Conservation (phyloP, 2,329 filamentous ascomycete genomes). For the Hymenoscyphus fructigenus region DNA sequence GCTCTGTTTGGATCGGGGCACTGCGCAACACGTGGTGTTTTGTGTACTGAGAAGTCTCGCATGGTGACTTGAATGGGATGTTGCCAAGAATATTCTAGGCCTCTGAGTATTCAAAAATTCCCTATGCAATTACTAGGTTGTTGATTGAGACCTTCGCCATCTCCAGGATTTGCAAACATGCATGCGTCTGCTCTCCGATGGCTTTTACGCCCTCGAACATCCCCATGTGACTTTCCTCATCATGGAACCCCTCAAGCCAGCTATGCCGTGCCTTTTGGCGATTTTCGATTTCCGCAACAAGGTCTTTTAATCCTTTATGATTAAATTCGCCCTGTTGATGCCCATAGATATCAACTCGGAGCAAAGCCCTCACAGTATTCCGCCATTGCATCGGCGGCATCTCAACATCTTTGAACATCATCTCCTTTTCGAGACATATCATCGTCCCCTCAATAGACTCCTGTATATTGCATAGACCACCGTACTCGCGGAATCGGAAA, state of each 20-base stretch:
- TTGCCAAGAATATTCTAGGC: not conserved
- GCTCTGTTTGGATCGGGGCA: too few species aligned
- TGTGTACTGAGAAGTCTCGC: not conserved
- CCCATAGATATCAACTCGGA: constrained; percentile 59
- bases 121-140: constrained; percentile 50
- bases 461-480: constrained; percentile 28
- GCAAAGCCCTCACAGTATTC: constrained; percentile 50
- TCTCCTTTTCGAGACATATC: constrained; percentile 23
- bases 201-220: constrained; percentile 38
- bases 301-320: constrained; percentile 54
- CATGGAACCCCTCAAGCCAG: constrained; percentile 45
- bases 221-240: constrained; percentile 31
- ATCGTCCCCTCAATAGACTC: constrained; percentile 15
- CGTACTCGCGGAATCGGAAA: constrained; percentile 33
- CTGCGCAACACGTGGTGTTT: too few species aligned
- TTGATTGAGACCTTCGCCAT: constrained; percentile 55
- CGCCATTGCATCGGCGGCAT: constrained; percentile 57
- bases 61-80: not conserved
- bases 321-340: constrained; percentile 34
- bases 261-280: constrained; percentile 50
- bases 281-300: constrained; percentile 53
- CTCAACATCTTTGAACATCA: constrained; percentile 42
- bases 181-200: constrained; percentile 40
- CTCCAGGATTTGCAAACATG: constrained; percentile 53
- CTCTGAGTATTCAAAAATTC: not conserved